A percentile compares a stretch with the other conserved stretches of the same genome.
phyloP scores from a whole-genome alignment of 129 eudicot genomes.

The Calendula officinalis region DNA sequence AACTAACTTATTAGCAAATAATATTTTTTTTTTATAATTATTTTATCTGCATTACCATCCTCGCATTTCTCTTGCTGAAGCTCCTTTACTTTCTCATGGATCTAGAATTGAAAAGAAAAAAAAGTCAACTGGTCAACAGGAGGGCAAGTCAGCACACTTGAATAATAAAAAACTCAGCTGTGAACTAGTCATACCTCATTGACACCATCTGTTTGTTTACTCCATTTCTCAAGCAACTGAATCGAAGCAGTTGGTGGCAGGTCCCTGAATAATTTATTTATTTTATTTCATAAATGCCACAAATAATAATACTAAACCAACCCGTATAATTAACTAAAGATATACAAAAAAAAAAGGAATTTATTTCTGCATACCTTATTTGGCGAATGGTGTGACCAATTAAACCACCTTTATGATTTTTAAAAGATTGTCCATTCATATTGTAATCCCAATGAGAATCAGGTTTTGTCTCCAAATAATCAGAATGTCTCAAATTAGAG shows the following conservation, averaged over 20 bases:
- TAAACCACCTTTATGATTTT: slow-evolving; percentile 36
- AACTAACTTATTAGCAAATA: too few species aligned
- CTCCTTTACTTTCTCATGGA: slow-evolving; percentile 75
- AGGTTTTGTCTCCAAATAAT: slow-evolving; percentile 25
- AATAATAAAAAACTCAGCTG: background rate
- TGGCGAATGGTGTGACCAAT: slow-evolving; percentile 41
- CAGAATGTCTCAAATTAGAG: slow-evolving; percentile 38
- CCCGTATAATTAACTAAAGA: slow-evolving; percentile 6
- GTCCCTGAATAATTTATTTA: slow-evolving; percentile 63
- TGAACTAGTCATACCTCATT: slow-evolving; percentile 44
- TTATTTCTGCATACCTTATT: slow-evolving; percentile 50
- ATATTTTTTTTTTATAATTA: background rate
- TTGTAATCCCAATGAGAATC: slow-evolving; percentile 27
- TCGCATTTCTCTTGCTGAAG: slow-evolving; percentile 39
- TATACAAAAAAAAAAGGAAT: slow-evolving; percentile 5
- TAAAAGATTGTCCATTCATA: slow-evolving; percentile 28
- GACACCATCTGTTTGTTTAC: slow-evolving; percentile 46
- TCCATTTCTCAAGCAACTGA: slow-evolving; percentile 70
- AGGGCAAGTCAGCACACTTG: background rate
- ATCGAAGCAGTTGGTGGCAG: slow-evolving; percentile 48
- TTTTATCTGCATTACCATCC: slow-evolving; percentile 25
- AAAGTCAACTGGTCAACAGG: slow-evolving; percentile 13
- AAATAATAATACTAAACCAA: too few species aligned
- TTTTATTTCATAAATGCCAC: too few species aligned
- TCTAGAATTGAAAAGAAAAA: slow-evolving; percentile 35